Evolutionary conservation across 495 filamentous ascomycete species (phyloP).

Genomic region (Hypoxylon fuscum): DNA sequence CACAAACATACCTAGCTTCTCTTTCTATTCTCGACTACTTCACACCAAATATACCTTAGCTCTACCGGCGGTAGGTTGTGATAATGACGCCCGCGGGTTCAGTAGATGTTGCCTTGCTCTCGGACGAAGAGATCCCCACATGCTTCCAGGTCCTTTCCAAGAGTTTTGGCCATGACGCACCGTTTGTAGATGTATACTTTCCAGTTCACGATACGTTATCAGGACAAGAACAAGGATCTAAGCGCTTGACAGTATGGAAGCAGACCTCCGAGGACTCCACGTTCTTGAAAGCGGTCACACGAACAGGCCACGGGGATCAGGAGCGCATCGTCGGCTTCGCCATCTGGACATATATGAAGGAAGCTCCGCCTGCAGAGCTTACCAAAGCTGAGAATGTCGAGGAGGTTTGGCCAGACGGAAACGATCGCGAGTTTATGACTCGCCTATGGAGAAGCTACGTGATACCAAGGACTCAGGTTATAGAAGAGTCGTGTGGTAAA

Average conservation of each 20-base stretch:
- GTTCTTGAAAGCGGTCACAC: conserved; percentile 31
- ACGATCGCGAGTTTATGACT: conserved; percentile 36
- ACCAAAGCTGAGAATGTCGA: conserved; percentile 29
- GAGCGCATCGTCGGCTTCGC: conserved; percentile 33
- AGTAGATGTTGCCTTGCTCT: conserved; percentile 4
- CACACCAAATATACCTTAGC: too few relatives aligned
- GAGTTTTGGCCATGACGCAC: conserved; percentile 35
- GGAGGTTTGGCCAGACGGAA: conserved; percentile 34
- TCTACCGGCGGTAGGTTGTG: too few relatives aligned
- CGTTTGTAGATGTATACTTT: conserved; percentile 40
- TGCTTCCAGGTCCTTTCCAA: conserved; percentile 37
- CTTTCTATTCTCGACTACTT: too few relatives aligned
- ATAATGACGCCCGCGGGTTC: background rate
- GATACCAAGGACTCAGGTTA: conserved; percentile 19
- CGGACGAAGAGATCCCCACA: conserved; percentile 34
- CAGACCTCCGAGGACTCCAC: background rate
- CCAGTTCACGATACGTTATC: conserved; percentile 29
- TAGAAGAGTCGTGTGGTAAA: conserved; percentile 17
- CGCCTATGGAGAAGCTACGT: conserved; percentile 37
- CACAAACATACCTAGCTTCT: too few relatives aligned
- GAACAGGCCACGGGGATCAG: background rate
- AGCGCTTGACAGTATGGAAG: conserved; percentile 34
- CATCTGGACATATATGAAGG: conserved; percentile 40
- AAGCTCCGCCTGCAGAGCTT: conserved; percentile 26
- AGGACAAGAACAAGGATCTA: conserved; percentile 28